Percentiles rank a stretch among this genome's conserved stretches.
Conservation (phyloP, 2,329 filamentous ascomycete genomes). For the Samsoniella hepiali region DNA sequence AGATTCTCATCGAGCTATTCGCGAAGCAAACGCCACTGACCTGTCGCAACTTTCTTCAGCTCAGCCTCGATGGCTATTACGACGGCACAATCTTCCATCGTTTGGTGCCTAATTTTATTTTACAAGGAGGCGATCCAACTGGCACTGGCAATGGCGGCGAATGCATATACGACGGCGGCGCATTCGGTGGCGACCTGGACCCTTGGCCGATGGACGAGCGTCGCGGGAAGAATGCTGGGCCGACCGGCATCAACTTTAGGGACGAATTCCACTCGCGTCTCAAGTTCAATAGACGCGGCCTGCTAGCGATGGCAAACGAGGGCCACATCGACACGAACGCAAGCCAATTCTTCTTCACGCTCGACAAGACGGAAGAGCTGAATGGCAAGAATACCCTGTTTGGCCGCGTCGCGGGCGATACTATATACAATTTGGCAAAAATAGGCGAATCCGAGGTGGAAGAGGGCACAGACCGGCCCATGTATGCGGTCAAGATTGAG, state of each 20-base stretch:
- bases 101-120: constrained; percentile 83
- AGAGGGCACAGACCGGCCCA: constrained; percentile 73
- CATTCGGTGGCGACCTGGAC: constrained; percentile 69
- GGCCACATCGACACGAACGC: constrained; percentile 76
- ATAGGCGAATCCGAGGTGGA: constrained; percentile 86
- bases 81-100: constrained; percentile 92
- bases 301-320: constrained; percentile 95
- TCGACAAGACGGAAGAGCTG: constrained; percentile 80
- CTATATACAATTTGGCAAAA: constrained; percentile 92
- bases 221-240: constrained; percentile 58
- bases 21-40: constrained; percentile 90
- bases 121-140: constrained; percentile 93
- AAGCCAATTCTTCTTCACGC: constrained; percentile 95
- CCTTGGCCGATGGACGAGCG: constrained; percentile 67
- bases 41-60: constrained; percentile 92
- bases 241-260: constrained; percentile 58
- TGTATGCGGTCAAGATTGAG: constrained; percentile 80
- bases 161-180: constrained; percentile 84
- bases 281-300: constrained; percentile 85
- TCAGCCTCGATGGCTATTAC: constrained; percentile 94
- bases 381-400: constrained; percentile 91
- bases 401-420: constrained; percentile 86
- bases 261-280: constrained; percentile 92
- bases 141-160: constrained; percentile 89
- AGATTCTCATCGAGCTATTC: constrained; percentile 89